Conservation (phyloP, 495 filamentous ascomycete genomes). For the Xylaria cubensis region DNA sequence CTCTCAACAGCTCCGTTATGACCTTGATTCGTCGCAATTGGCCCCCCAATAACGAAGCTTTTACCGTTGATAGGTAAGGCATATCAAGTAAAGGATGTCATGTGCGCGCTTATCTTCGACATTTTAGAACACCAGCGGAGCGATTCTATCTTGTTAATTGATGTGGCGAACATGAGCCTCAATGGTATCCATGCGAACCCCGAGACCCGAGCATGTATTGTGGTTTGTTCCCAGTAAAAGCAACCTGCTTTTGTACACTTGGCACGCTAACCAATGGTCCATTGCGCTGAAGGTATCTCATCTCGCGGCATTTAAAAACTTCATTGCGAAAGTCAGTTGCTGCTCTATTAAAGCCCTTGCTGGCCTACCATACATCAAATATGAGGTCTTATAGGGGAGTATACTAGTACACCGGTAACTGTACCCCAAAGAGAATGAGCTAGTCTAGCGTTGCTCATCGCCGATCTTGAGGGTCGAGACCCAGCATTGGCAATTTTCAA, state of each 20-base stretch:
- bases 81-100: neutral
- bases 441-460: neutral
- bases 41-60: neutral
- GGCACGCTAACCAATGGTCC: too few species aligned
- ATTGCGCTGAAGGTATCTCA: too few species aligned
- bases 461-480: neutral
- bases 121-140: neutral
- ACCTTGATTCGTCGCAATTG: neutral
- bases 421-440: neutral
- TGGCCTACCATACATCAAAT: too few species aligned
- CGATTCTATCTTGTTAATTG: neutral
- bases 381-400: too few species aligned
- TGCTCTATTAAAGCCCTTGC: too few species aligned
- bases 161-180: neutral
- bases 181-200: too few species aligned
- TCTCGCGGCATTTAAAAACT: too few species aligned
- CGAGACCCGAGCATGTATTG: neutral
- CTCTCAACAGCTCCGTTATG: neutral
- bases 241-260: too few species aligned
- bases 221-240: too few species aligned
- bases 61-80: neutral
- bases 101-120: neutral
- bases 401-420: neutral
- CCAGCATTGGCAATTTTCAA: too few species aligned
- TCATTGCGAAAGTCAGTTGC: too few species aligned